Conservation (phyloP, 768 basidiomycete genomes). For the Tulasnella sp. region DNA sequence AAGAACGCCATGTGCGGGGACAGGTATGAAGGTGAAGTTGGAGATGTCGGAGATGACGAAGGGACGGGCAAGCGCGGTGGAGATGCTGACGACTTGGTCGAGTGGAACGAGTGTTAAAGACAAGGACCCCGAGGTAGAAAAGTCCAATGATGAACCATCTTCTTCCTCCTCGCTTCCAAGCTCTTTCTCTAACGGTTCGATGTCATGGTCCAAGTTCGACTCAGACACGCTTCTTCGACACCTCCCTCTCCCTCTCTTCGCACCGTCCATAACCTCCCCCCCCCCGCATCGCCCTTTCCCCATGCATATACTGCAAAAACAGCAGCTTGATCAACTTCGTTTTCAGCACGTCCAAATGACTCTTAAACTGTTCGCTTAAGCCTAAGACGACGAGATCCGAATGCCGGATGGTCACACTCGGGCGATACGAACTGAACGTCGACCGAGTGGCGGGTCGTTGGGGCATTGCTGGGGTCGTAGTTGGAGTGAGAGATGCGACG, state of each 20-base stretch:
- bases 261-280: not conserved
- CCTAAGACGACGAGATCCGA: constrained; percentile 72
- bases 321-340: constrained; percentile 71
- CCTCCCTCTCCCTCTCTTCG: no score
- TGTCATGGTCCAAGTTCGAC: no score
- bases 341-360: constrained; percentile 57
- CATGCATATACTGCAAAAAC: not conserved
- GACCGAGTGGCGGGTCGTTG: no score
- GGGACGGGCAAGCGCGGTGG: constrained; percentile 23
- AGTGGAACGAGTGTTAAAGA: not conserved
- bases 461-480: no score
- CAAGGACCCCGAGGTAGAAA: not conserved
- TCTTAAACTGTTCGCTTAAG: constrained; percentile 46
- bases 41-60: no score
- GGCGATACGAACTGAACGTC: constrained; percentile 29
- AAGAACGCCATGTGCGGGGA: no score
- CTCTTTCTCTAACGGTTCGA: no score
- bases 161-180: not conserved
- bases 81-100: not conserved
- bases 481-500: no score
- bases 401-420: constrained; percentile 53
- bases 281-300: not conserved
- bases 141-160: not conserved
- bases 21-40: no score
- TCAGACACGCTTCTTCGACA: no score